Conservation (phyloP, 352 stramenopile species). For the Elongisporangium undulatum region DNA sequence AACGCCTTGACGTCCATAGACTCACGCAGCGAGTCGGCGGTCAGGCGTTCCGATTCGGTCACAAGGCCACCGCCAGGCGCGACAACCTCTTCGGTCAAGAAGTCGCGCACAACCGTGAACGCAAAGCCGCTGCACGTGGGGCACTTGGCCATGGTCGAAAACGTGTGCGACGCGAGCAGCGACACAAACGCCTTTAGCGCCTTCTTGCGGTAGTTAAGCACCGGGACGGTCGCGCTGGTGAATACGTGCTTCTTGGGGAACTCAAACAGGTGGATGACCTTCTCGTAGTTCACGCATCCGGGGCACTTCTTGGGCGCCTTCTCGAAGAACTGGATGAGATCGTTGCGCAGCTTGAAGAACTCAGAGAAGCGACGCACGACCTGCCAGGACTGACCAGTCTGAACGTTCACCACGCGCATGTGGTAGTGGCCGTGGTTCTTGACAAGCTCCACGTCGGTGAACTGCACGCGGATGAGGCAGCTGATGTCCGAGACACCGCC, state of each 20-base stretch:
- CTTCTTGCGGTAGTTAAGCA: constrained; percentile 82
- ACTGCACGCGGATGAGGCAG: constrained; percentile 65
- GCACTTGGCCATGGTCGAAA: constrained; percentile 75
- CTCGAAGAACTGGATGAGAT: constrained; percentile 57
- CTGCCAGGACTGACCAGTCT: constrained; percentile 67
- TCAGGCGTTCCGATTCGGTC: constrained; percentile 7
- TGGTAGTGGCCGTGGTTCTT: constrained; percentile 64
- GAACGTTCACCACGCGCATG: constrained; percentile 61
- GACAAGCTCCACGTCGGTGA: constrained; percentile 32
- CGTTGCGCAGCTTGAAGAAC: constrained; percentile 70
- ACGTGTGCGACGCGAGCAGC: constrained; percentile 76
- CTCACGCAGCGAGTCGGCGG: constrained; percentile 43
- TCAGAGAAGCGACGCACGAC: constrained; percentile 75
- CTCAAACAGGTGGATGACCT: constrained; percentile 75
- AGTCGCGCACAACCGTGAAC: constrained; percentile 77
- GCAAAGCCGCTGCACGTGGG: constrained; percentile 68
- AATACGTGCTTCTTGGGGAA: constrained; percentile 85
- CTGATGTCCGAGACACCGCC: constrained; percentile 57
- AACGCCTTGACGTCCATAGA: constrained; percentile 80
- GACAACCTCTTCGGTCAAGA: constrained; percentile 47
- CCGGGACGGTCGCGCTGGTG: constrained; percentile 61
- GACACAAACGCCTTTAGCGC: constrained; percentile 66
- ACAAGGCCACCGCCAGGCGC: constrained; percentile 1
- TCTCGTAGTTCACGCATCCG: constrained; percentile 80
- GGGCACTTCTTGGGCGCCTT: constrained; percentile 67